Conservation (phyloP, 495 filamentous ascomycete species). For the Penicilliopsis zonata region DNA sequence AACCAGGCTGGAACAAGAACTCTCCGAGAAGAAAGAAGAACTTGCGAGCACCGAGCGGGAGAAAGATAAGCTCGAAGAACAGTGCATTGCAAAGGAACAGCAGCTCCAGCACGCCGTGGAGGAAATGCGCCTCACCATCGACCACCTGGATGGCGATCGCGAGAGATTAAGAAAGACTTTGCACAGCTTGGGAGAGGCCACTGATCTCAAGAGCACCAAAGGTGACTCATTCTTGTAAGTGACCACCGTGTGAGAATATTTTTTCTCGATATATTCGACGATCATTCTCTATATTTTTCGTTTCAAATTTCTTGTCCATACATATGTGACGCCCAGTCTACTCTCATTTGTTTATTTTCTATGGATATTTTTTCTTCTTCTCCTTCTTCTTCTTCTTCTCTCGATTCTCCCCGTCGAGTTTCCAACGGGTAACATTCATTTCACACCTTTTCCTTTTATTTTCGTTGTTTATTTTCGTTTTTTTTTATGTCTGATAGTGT, state of each 20-base stretch:
- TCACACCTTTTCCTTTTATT: conserved; percentile 8
- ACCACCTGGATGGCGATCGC: conserved; percentile 42
- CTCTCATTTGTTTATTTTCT: conserved; percentile 1
- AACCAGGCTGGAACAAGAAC: conserved; percentile 18
- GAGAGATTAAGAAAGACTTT: conserved; percentile 44
- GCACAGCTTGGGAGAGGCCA: conserved; percentile 45
- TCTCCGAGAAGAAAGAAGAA: conserved; percentile 27
- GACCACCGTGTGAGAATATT: conserved; percentile 15
- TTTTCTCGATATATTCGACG: conserved; percentile 8
- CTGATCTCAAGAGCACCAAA: conserved; percentile 45
- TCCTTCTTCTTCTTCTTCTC: conserved; percentile 9
- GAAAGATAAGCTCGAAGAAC: conserved; percentile 35
- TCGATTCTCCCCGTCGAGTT: conserved; percentile 1
- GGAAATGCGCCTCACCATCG: conserved; percentile 39
- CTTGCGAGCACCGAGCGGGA: conserved; percentile 29
- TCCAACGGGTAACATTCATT: conserved; percentile 1
- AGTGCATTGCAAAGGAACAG: conserved; percentile 35
- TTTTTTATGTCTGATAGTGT: no score
- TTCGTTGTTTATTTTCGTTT: conserved; percentile 8
- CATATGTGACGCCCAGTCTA: conserved; percentile 4
- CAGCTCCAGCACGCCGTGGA: conserved; percentile 35
- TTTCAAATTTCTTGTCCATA: conserved; percentile 3
- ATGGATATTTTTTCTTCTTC: conserved; percentile 3
- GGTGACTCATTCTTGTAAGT: conserved; percentile 56
- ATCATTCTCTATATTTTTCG: conserved; percentile 7